Percentiles rank a stretch among this genome's conserved stretches.
Evolutionary conservation across 2,329 filamentous ascomycete species (phyloP).

Genomic region (Cercospora brassicicola): DNA sequence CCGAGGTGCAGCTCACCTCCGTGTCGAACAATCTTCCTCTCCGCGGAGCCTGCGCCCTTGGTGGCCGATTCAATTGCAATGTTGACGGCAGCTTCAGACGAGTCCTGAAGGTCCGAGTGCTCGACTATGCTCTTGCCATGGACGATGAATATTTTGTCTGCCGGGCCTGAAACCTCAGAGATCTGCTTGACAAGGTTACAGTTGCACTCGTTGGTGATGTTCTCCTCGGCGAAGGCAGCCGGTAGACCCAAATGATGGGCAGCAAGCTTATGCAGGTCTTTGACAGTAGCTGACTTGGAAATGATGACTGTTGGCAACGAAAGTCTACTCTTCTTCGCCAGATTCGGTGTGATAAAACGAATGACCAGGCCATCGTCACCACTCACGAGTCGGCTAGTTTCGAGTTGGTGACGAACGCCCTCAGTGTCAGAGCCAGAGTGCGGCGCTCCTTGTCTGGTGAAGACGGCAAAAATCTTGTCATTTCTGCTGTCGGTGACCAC

Average conservation of each 20-base stretch:
- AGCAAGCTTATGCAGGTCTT: conserved; percentile 31
- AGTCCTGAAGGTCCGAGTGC: conserved; percentile 9
- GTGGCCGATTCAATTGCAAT: conserved; percentile 7
- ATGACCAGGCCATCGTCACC: conserved; percentile 21
- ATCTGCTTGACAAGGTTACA: conserved; percentile 34
- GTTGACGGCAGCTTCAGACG: conserved; percentile 16
- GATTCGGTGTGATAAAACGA: conserved; percentile 35
- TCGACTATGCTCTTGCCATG: conserved; percentile 29
- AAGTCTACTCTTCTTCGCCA: conserved; percentile 27
- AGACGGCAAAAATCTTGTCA: conserved; percentile 33
- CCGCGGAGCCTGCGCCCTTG: conserved; percentile 6
- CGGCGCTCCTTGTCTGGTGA: conserved; percentile 7
- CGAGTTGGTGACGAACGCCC: conserved; percentile 8
- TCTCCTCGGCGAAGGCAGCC: conserved; percentile 8
- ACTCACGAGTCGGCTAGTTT: not conserved
- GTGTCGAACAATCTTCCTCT: conserved; percentile 22
- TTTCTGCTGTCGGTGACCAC: conserved; percentile 24
- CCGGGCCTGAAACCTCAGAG: conserved; percentile 20
- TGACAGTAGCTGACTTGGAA: conserved; percentile 24
- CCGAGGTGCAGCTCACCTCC: conserved; percentile 14
- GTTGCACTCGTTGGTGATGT: conserved; percentile 32
- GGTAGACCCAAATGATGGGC: conserved; percentile 28
- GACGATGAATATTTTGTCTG: conserved; percentile 27
- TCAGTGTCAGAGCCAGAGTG: not conserved
- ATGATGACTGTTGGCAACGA: conserved; percentile 22